Base-by-base conservation (phyloP, 2,329 filamentous ascomycete species). In the Phialocephala subalpina region DNA sequence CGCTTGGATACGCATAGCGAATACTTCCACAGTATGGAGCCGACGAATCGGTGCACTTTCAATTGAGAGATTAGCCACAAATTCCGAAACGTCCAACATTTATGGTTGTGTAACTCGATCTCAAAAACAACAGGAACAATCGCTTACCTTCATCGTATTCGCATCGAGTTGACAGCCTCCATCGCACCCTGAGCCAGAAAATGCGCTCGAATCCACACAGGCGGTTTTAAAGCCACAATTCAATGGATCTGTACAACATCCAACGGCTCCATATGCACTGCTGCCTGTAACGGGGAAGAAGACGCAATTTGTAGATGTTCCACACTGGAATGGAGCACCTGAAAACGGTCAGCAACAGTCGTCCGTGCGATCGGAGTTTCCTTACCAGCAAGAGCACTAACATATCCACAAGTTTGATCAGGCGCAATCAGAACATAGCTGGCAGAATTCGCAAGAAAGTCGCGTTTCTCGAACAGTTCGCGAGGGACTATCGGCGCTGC, bases 21-120 rank as follows among this genome's bases (percentile, higher is more conserved):
- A 61, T 61, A 33, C 59, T 61, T 38, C 59, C 59, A 55, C 59
- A 61, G 25, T 61, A 53, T 40, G 59, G 59, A 3, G 45, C 22
- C n/a, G 59, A 27, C 14, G 59, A 55, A 22, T 33, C 59, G 16
- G 59, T 61, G 22, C 58, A 42, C 14, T 33, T 36, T 16, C 35
- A 3, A 20, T 3, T 8, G n/a, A 33, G 8, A 33, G n/a, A 35
- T 29, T n/a, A 20, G 29, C 53, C 53, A n/a, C 53, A 29, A 36
- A 57, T 33, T 14, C 3, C 27, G n/a, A 35, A 35, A 7, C 14
- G 3, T n/a, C 5, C 25, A 42, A 42, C 3, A 42, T 42, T 42
- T n/a, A 2, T 25, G n/a, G 16, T n/a, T 14, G 16, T n/a, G 18
- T 14, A 45, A n/a, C 42, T 14, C 18, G 42, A 40, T 16, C 3